Conservation (phyloP, 2,329 filamentous ascomycete genomes). For the Cladosporium austrohemisphaericum region DNA sequence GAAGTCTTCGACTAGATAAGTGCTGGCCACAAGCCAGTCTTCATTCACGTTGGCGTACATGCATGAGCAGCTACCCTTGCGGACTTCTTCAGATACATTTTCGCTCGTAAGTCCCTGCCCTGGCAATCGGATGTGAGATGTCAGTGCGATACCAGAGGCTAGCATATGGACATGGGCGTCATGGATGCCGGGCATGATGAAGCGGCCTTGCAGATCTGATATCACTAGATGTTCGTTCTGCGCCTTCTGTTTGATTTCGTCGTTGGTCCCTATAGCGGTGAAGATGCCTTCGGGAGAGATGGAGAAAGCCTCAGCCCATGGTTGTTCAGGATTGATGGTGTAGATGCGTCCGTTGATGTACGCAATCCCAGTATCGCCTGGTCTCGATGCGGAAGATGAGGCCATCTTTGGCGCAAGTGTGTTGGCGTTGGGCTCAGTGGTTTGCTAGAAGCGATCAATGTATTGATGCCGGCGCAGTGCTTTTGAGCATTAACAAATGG, state of each 20-base stretch:
- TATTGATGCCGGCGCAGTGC: too few relatives aligned
- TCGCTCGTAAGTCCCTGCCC: constrained; percentile 24
- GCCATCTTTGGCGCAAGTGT: background rate
- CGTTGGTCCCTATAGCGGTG: constrained; percentile 25
- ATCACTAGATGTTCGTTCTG: constrained; percentile 17
- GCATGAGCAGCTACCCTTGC: constrained; percentile 29
- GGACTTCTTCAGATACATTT: constrained; percentile 25
- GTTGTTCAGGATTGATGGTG: constrained; percentile 24
- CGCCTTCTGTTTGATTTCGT: constrained; percentile 23
- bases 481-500: too few relatives aligned
- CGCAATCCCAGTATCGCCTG: constrained; percentile 17
- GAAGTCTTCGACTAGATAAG: constrained; percentile 2
- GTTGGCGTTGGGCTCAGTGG: too few relatives aligned
- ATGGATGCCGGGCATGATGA: constrained; percentile 38
- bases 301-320: constrained; percentile 31
- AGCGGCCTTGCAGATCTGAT: constrained; percentile 29
- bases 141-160: constrained; percentile 27
- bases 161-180: constrained; percentile 37
- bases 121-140: constrained; percentile 27
- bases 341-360: constrained; percentile 33
- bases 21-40: constrained; percentile 22
- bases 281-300: constrained; percentile 29
- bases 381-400: background rate
- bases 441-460: too few relatives aligned
- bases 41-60: constrained; percentile 27